phyloP scores from a whole-genome alignment of 305 asterid genomes.

The Fraxinus velutina region DNA sequence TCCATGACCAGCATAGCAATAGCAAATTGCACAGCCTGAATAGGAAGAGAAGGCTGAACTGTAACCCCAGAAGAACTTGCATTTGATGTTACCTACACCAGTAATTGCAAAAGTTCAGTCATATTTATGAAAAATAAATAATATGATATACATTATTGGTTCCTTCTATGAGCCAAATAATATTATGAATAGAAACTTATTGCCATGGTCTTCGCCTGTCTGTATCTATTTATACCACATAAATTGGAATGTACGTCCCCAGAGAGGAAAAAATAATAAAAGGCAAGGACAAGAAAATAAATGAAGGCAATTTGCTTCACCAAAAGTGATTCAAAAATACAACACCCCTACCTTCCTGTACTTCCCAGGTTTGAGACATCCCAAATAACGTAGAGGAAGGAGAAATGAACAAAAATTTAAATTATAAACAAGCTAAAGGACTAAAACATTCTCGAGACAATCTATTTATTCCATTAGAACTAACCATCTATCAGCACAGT shows the following conservation, averaged over 20 bases:
- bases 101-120: constrained; percentile 31
- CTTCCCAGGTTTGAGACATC: neutral
- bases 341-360: neutral
- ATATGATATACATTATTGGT: neutral
- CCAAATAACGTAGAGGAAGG: neutral
- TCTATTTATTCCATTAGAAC: neutral
- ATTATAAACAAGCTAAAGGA: neutral
- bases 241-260: neutral
- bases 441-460: neutral
- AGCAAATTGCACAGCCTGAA: constrained; percentile 55
- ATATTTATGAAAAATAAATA: neutral
- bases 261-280: neutral
- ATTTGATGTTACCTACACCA: constrained; percentile 60
- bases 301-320: neutral
- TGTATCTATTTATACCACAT: neutral
- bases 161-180: neutral
- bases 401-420: neutral
- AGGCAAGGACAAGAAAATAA: neutral
- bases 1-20: constrained; percentile 88
- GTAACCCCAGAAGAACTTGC: constrained; percentile 33
- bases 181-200: neutral
- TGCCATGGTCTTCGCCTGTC: neutral
- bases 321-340: neutral
- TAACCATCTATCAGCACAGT: neutral
- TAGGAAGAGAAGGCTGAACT: constrained; percentile 53